These are phyloP conservation scores for Lactuca saligna DNA, from an alignment of 129 eudicot genomes.

Conservation along the genomic window DNA sequence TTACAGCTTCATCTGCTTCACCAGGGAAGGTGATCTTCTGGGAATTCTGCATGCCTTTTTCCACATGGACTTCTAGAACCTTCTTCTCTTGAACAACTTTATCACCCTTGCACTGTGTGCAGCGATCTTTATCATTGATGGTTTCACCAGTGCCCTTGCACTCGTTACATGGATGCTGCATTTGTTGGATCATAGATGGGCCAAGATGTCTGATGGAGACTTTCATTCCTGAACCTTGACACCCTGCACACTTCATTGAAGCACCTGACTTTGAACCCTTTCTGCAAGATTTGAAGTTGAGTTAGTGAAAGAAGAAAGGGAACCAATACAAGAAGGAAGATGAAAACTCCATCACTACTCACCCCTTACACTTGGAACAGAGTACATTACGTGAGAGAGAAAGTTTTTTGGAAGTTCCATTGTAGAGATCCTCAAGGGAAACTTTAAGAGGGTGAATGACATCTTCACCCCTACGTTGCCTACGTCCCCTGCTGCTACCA, in stretches of 20 bases:
- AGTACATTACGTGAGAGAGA: constrained; percentile 63
- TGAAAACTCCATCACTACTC: too few relatives aligned
- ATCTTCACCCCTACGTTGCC: constrained; percentile 79
- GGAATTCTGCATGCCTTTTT: constrained; percentile 78
- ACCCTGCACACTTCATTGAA: constrained; percentile 74
- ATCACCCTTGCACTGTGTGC: constrained; percentile 73
- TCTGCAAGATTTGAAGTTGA: constrained; percentile 31
- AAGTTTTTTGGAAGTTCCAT: constrained; percentile 71
- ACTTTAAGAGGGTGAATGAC: constrained; percentile 77
- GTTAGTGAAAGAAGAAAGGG: too few relatives aligned
- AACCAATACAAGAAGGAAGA: too few relatives aligned
- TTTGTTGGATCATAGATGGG: constrained; percentile 73
- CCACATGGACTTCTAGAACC: constrained; percentile 62
- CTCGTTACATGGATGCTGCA: constrained; percentile 80
- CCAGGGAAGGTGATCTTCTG: constrained; percentile 74
- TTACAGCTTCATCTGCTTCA: constrained; percentile 82
- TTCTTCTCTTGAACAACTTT: constrained; percentile 71
- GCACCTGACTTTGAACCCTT: constrained; percentile 83
- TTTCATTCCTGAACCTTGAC: constrained; percentile 78
- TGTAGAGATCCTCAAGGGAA: constrained; percentile 69
- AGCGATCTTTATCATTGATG: constrained; percentile 60
- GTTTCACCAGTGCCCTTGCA: constrained; percentile 77
- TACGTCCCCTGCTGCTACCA: constrained; percentile 70
- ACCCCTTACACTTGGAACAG: constrained; percentile 81
- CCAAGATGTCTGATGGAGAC: constrained; percentile 70